phyloP scores from a whole-genome alignment of 2,329 filamentous ascomycete genomes.

The Penicillium sp. region DNA sequence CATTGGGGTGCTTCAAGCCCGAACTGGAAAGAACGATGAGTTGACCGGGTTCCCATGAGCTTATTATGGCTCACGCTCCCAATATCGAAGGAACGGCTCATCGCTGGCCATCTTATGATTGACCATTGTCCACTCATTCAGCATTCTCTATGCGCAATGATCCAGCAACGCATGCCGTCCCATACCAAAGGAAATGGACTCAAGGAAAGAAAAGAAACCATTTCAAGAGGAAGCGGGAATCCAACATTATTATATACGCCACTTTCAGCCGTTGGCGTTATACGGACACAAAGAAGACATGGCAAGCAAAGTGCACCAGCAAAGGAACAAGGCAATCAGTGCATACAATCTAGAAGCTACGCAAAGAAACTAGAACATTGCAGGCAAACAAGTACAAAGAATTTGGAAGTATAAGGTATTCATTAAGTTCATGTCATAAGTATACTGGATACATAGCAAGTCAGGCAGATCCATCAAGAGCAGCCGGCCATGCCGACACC shows the following conservation, averaged over 20 bases:
- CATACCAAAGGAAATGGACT: neutral
- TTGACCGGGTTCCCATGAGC: too few relatives aligned
- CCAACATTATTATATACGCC: neutral
- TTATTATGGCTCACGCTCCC: neutral
- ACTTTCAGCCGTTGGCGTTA: neutral
- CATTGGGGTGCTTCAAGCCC: neutral
- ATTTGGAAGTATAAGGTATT: neutral
- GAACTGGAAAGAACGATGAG: neutral
- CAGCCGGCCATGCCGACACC: slow-evolving; percentile 5
- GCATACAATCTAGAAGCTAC: neutral
- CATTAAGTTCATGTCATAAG: slow-evolving; percentile 19
- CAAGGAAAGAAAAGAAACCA: neutral
- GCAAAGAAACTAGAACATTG: neutral
- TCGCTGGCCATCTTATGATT: too few relatives aligned
- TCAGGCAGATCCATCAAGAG: slow-evolving; percentile 7
- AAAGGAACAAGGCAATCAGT: neutral
- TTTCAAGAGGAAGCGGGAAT: neutral
- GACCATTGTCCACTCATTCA: too few relatives aligned
- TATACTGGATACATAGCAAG: slow-evolving; percentile 7
- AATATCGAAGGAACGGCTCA: neutral
- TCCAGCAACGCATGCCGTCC: too few relatives aligned
- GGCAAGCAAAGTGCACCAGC: neutral
- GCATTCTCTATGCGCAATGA: too few relatives aligned
- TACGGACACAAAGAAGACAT: neutral
- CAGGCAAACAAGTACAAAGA: neutral